Evolutionary conservation across 257 asterid species (phyloP).

Genomic region (Przewalskia tangutica): DNA sequence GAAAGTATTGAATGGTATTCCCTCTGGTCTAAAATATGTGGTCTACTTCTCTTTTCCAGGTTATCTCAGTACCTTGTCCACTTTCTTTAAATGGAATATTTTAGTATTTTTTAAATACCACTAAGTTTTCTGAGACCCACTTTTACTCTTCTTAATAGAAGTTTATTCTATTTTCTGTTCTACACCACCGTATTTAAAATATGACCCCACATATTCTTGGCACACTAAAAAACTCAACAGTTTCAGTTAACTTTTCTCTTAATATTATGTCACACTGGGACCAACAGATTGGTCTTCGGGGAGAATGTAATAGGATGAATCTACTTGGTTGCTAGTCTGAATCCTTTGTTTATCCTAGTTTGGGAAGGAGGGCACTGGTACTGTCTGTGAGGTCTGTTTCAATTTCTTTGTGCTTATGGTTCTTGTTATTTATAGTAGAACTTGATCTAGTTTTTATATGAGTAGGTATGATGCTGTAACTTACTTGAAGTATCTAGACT

Average conservation of each 20-base stretch:
- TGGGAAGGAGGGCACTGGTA: background rate
- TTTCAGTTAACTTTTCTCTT: background rate
- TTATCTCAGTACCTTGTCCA: background rate
- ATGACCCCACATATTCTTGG: background rate
- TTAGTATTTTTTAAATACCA: background rate
- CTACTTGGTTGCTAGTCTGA: constrained; percentile 1
- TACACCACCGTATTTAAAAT: background rate
- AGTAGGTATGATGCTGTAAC: constrained; percentile 94
- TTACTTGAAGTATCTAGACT: constrained; percentile 89
- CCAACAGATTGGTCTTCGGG: background rate
- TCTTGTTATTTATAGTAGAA: constrained; percentile 1
- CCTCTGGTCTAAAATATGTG: background rate
- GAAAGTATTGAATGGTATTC: background rate
- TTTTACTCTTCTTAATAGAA: background rate
- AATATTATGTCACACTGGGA: background rate
- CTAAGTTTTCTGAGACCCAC: background rate
- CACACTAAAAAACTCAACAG: background rate
- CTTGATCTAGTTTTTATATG: constrained; percentile 14
- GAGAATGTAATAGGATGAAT: background rate
- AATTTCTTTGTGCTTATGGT: background rate
- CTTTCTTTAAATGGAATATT: background rate
- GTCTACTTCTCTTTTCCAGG: background rate
- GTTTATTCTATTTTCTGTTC: background rate
- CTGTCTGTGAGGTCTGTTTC: background rate
- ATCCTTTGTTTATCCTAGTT: background rate